These are phyloP conservation scores for Sambucus nigra DNA, from an alignment of 129 eudicot species.

Conservation along the genomic window DNA sequence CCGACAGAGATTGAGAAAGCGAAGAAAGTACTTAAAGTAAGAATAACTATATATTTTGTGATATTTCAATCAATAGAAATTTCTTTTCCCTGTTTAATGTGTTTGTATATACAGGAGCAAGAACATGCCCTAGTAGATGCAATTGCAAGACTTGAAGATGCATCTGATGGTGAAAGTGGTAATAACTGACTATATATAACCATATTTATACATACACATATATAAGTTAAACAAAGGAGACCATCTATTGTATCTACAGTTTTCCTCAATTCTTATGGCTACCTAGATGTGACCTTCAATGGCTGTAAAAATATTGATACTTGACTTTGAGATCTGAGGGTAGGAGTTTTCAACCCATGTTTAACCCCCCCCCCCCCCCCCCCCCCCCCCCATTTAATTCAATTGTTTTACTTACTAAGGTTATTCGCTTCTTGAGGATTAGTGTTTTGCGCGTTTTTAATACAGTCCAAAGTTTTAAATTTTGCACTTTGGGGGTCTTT, in stretches of 20 bases:
- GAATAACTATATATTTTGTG: neutral
- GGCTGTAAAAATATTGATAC: conserved; percentile 14
- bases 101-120: conserved; percentile 53
- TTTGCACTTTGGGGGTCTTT: too few relatives aligned
- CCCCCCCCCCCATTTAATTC: too few relatives aligned
- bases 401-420: too few relatives aligned
- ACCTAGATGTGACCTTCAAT: conserved; percentile 16
- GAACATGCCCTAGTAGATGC: conserved; percentile 73
- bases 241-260: neutral
- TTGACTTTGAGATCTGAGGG: conserved; percentile 2
- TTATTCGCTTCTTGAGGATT: too few relatives aligned
- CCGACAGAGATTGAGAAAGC: conserved; percentile 62
- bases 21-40: conserved; percentile 52
- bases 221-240: conserved; percentile 1
- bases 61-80: neutral
- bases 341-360: too few relatives aligned
- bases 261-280: conserved; percentile 3
- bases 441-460: too few relatives aligned
- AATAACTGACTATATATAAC: conserved; percentile 38
- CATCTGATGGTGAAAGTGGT: conserved; percentile 91
- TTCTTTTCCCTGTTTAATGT: neutral
- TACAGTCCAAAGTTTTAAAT: too few relatives aligned
- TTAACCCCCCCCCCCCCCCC: too few relatives aligned
- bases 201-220: conserved; percentile 5
- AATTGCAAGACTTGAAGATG: conserved; percentile 70